Percentiles rank a stretch among this genome's conserved stretches.
phyloP scores from a whole-genome alignment of 192 early-diverging fungal genomes.

The Cetraspora pellucida region DNA sequence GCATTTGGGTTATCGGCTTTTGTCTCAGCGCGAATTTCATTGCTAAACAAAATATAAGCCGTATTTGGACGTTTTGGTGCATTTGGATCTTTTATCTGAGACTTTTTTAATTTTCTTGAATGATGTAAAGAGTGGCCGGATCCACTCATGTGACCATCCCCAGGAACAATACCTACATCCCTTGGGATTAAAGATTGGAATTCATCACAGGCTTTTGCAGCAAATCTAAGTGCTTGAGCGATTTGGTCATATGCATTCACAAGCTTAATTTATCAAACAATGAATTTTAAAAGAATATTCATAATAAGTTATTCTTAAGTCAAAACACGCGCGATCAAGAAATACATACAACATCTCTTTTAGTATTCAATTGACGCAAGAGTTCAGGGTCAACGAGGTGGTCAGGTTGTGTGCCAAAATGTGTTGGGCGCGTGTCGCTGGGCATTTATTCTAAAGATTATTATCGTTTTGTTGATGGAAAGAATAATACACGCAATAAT shows the following conservation, averaged over 20 bases:
- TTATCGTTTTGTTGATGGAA: too few species aligned
- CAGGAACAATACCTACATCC: conserved; percentile 21
- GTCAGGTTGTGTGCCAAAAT: neutral
- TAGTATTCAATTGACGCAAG: conserved; percentile 16
- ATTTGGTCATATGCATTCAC: conserved; percentile 25
- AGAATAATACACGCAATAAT: too few species aligned
- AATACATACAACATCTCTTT: conserved; percentile 18
- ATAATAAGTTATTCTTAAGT: neutral
- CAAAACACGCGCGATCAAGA: neutral
- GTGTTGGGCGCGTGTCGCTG: conserved; percentile 17
- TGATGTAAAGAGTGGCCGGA: neutral
- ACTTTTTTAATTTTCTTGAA: conserved; percentile 19
- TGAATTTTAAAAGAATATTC: neutral
- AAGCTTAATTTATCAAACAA: conserved; percentile 13
- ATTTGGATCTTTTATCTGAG: conserved; percentile 71
- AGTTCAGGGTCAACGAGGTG: conserved; percentile 9
- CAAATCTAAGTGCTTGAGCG: conserved; percentile 21
- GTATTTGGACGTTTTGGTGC: conserved; percentile 91
- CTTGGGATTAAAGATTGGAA: conserved; percentile 30
- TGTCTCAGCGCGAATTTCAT: conserved; percentile 76
- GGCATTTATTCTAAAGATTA: neutral
- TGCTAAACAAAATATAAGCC: conserved; percentile 90
- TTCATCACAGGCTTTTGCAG: conserved; percentile 28
- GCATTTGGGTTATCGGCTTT: conserved; percentile 81
- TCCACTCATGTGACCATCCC: neutral